Conservation (phyloP, 1,284 basidiomycete species). For the Jaminaea rosea region DNA sequence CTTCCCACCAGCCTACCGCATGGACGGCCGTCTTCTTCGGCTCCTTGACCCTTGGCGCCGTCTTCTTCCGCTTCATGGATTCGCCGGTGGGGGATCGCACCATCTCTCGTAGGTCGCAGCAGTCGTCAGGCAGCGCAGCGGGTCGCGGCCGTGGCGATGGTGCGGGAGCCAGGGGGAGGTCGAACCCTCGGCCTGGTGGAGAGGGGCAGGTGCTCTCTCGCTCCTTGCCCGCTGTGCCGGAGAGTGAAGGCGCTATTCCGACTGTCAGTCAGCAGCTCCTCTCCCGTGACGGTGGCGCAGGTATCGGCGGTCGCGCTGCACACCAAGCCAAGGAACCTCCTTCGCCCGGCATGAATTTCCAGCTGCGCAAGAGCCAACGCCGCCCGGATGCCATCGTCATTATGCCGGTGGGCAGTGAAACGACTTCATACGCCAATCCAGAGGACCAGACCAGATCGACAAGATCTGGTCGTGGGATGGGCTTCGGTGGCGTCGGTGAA, state of each 20-base stretch:
- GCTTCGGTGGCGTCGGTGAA: no score
- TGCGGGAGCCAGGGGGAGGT: slow-evolving; percentile 2
- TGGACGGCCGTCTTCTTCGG: slow-evolving; percentile 26
- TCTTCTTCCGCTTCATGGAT: slow-evolving; percentile 26
- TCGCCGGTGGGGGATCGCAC: slow-evolving; percentile 9
- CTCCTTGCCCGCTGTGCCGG: slow-evolving; percentile 31
- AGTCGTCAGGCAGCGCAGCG: neutral
- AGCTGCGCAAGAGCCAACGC: neutral
- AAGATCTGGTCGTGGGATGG: no score
- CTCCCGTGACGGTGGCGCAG: no score
- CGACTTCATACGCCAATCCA: neutral
- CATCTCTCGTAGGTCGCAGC: neutral
- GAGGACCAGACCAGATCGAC: no score
- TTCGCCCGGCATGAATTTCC: slow-evolving; percentile 5
- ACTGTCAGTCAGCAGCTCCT: slow-evolving; percentile 19
- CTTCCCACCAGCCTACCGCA: slow-evolving; percentile 7
- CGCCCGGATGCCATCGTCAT: neutral
- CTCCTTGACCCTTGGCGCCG: slow-evolving; percentile 18
- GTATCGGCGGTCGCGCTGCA: no score
- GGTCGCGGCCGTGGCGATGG: neutral
- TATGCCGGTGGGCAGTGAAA: neutral
- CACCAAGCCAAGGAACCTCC: no score
- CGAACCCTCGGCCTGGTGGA: no score
- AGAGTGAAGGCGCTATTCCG: slow-evolving; percentile 19
- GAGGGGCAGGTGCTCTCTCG: slow-evolving; percentile 17